These are phyloP conservation scores for Alternaria hordeiaustralica DNA, from an alignment of 2,329 filamentous ascomycete genomes.

Conservation along the genomic window DNA sequence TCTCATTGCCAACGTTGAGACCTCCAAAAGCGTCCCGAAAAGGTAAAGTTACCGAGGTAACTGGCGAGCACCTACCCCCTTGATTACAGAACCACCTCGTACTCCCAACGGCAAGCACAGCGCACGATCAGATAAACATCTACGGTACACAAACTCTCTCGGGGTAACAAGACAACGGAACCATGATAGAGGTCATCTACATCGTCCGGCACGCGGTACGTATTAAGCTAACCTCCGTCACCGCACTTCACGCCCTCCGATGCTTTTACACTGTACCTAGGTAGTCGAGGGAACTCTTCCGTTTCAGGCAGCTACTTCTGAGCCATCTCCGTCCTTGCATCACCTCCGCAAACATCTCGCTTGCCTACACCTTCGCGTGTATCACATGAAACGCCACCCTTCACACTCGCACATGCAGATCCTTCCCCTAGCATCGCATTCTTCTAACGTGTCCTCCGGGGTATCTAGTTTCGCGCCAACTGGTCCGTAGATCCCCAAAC, in stretches of 20 bases:
- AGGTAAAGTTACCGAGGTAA: constrained; percentile 21
- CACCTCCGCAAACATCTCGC: not conserved
- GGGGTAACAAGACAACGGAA: constrained; percentile 2
- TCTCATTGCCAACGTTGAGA: not conserved
- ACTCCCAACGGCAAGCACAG: constrained; percentile 15
- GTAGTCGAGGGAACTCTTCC: constrained; percentile 14
- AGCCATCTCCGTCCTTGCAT: constrained; percentile 15
- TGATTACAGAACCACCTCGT: constrained; percentile 7
- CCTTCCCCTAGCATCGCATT: constrained; percentile 18
- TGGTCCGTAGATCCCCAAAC: constrained; percentile 85
- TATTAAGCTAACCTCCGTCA: constrained; percentile 28
- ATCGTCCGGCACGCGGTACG: constrained; percentile 59
- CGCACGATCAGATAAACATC: constrained; percentile 5
- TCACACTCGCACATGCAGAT: not conserved
- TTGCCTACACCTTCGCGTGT: constrained; percentile 7
- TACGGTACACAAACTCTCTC: not conserved
- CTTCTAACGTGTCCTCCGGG: constrained; percentile 24
- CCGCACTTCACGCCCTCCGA: constrained; percentile 8
- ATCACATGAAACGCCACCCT: constrained; percentile 9
- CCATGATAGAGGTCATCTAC: constrained; percentile 57
- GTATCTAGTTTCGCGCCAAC: constrained; percentile 77
- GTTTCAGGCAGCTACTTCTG: constrained; percentile 8
- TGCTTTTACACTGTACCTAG: constrained; percentile 15
- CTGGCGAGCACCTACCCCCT: not conserved
- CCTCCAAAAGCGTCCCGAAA: not conserved